A percentile compares a stretch with the other conserved stretches of the same genome.
Evolutionary conservation across 768 basidiomycete genomes (phyloP).

Genomic region (Kwoniella heveanensis): DNA sequence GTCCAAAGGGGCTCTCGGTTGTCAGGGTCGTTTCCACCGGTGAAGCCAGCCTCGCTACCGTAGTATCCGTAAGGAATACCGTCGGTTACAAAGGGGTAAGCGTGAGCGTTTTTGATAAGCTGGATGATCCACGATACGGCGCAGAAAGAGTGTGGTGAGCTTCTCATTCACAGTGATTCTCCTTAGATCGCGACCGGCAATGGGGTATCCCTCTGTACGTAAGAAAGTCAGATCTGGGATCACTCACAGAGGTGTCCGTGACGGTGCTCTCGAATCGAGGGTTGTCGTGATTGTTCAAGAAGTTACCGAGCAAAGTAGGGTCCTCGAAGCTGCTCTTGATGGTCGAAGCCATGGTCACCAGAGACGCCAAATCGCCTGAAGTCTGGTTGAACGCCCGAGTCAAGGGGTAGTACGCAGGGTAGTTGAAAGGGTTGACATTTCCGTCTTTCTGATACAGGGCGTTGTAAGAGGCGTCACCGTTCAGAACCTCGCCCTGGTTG

Average conservation of each 20-base stretch:
- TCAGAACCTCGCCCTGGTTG: slow-evolving; percentile 77
- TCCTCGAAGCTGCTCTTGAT: slow-evolving; percentile 49
- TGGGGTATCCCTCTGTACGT: too few species aligned
- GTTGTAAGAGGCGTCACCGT: slow-evolving; percentile 50
- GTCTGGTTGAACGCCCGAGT: slow-evolving; percentile 52
- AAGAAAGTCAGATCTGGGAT: too few species aligned
- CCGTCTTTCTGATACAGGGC: slow-evolving; percentile 49
- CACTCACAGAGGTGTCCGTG: slow-evolving; percentile 38
- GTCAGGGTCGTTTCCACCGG: slow-evolving; percentile 51
- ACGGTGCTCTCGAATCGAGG: slow-evolving; percentile 49
- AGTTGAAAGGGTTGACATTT: slow-evolving; percentile 54
- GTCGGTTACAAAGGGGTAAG: slow-evolving; percentile 55
- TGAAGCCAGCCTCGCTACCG: slow-evolving; percentile 50
- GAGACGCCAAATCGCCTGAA: slow-evolving; percentile 33
- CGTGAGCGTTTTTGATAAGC: slow-evolving; percentile 55
- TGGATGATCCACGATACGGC: too few species aligned
- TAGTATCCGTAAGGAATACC: slow-evolving; percentile 57
- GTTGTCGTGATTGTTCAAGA: slow-evolving; percentile 56
- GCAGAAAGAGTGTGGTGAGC: too few species aligned
- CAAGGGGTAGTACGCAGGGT: slow-evolving; percentile 54
- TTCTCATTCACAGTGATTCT: too few species aligned
- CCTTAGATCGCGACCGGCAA: too few species aligned
- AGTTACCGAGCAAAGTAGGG: slow-evolving; percentile 50
- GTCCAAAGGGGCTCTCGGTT: slow-evolving; percentile 56
- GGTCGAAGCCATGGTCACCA: slow-evolving; percentile 42